Evolutionary conservation across 306 rosid genomes (phyloP).

Genomic region (Purshia tridentata): DNA sequence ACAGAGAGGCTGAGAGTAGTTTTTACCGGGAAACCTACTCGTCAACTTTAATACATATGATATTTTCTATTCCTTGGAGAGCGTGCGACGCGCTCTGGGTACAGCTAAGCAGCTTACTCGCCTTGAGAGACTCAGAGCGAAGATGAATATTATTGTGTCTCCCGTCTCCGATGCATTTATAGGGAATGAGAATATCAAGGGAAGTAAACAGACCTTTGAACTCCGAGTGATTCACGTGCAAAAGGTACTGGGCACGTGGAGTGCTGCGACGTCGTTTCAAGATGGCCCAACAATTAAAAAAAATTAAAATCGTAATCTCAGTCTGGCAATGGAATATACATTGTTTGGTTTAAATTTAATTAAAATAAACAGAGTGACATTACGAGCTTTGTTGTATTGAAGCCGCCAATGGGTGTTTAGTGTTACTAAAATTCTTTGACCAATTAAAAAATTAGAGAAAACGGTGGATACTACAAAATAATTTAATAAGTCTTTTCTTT

Average conservation of each 20-base stretch:
- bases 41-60: background rate
- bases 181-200: background rate
- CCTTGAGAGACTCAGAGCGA: background rate
- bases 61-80: background rate
- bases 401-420: too few species aligned
- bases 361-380: too few species aligned
- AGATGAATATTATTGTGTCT: too few species aligned
- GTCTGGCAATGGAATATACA: too few species aligned
- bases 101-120: background rate
- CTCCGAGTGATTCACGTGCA: background rate
- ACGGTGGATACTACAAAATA: too few species aligned
- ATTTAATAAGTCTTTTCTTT: too few species aligned
- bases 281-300: background rate
- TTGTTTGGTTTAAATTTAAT: too few species aligned
- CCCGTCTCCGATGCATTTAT: background rate
- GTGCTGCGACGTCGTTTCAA: background rate
- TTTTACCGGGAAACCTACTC: conserved; percentile 14
- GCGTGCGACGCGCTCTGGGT: background rate
- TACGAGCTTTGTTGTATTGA: too few species aligned
- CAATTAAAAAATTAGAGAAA: too few species aligned
- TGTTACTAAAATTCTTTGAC: too few species aligned
- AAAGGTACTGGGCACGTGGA: background rate
- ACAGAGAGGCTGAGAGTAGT: background rate
- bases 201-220: too few species aligned
- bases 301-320: too few species aligned